Evolutionary conservation across 805 yeast genomes (phyloP).

Genomic region (Wickerhamia fluorescens): DNA sequence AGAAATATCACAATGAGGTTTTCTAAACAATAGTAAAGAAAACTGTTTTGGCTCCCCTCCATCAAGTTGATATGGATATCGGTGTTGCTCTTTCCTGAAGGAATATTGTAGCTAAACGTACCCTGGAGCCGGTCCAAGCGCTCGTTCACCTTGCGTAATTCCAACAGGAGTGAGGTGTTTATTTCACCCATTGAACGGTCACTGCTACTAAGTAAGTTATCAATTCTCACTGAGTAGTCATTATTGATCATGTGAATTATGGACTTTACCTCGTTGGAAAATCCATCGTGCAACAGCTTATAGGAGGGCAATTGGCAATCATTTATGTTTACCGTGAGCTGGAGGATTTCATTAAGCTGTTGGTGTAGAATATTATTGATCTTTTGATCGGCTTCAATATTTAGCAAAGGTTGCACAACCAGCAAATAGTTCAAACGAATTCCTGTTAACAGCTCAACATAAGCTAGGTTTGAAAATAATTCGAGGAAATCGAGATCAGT

Average conservation of each 20-base stretch:
- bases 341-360: slow-evolving; percentile 11
- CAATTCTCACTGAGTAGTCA: slow-evolving; percentile 47
- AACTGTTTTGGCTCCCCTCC: slow-evolving; percentile 24
- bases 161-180: slow-evolving; percentile 61
- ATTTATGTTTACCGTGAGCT: slow-evolving; percentile 17
- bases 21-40: slow-evolving; percentile 42
- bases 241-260: slow-evolving; percentile 31
- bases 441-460: too few species aligned
- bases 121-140: slow-evolving; percentile 36
- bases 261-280: slow-evolving; percentile 28
- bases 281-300: slow-evolving; percentile 25
- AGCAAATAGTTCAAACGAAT: slow-evolving; percentile 14
- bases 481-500: slow-evolving; percentile 4
- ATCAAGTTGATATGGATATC: slow-evolving; percentile 9
- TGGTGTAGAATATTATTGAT: slow-evolving; percentile 11
- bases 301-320: slow-evolving; percentile 28
- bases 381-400: slow-evolving; percentile 8
- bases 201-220: slow-evolving; percentile 52
- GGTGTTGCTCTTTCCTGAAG: slow-evolving; percentile 1
- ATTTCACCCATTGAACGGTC: slow-evolving; percentile 70
- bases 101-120: slow-evolving; percentile 10
- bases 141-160: slow-evolving; percentile 49
- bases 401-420: slow-evolving; percentile 15
- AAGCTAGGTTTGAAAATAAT: slow-evolving; percentile 5
- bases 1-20: slow-evolving; percentile 44